Conservation (phyloP, 495 filamentous ascomycete genomes). For the Glarea lozoyensis region DNA sequence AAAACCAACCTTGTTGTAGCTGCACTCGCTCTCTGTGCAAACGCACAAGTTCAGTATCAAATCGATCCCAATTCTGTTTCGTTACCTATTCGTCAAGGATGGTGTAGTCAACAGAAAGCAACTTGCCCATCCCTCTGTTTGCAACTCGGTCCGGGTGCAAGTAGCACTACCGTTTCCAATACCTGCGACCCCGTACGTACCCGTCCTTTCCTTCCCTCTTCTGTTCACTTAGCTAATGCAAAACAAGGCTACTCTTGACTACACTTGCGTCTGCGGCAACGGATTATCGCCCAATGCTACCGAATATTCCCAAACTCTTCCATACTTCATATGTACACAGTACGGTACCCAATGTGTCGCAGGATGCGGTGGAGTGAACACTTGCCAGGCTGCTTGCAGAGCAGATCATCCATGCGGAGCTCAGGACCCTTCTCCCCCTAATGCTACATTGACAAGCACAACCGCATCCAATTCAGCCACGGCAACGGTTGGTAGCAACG, state of each 20-base stretch:
- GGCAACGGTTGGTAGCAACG: constrained; percentile 26
- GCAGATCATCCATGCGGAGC: constrained; percentile 74
- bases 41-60: constrained; percentile 27
- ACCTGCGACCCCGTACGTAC: constrained; percentile 61
- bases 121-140: constrained; percentile 74
- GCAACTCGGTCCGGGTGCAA: constrained; percentile 48
- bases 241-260: constrained; percentile 53
- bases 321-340: constrained; percentile 74
- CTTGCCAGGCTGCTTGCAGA: constrained; percentile 57
- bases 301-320: constrained; percentile 78
- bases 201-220: too few species aligned
- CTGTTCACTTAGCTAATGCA: constrained; percentile 3
- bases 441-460: constrained; percentile 44
- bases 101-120: constrained; percentile 60
- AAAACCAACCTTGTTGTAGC: constrained; percentile 34
- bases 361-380: constrained; percentile 47
- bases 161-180: constrained; percentile 46
- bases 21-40: constrained; percentile 29
- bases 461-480: constrained; percentile 32
- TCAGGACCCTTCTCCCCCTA: constrained; percentile 52
- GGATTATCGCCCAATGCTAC: constrained; percentile 62
- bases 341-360: constrained; percentile 62
- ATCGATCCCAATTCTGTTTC: constrained; percentile 55
- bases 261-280: constrained; percentile 70
- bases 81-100: constrained; percentile 43